Base-by-base conservation (phyloP, 2,329 filamentous ascomycete genomes). In the Westerdykella aurantiaca region DNA sequence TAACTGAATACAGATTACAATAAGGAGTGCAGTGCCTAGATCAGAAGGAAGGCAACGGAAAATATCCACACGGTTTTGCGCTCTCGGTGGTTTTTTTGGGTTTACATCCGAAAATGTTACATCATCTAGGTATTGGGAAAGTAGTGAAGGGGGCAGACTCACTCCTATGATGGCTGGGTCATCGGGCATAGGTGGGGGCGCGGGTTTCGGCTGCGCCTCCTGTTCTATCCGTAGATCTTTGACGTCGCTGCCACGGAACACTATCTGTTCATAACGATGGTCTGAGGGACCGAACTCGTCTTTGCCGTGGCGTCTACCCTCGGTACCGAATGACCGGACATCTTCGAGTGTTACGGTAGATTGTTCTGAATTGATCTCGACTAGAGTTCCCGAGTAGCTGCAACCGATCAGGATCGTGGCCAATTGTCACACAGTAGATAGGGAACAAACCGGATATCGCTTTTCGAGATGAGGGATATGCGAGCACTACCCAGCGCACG, bases 31-130 rank as follows among this genome's bases (percentile, higher is more conserved):
- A 38, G 38, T 41, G 37, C 42, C 29, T 43, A 49, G 49, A 82
- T 95, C 89, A 96, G 89, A 95, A 96, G 90, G 90, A 96, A 96
- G 90, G 89, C 90, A 96, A 95, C 90, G 89, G 90, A 95, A 60
- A 84, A 84, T 81, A 73, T 95, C 90, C 83, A 95, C 90, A 95
- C 75, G 79, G 79, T 76, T 85, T 88, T 95, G 89, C 89, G 88
- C 88, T 86, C 85, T 85, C 86, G 86, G 86, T 85, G 84, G 82
- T 21, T 78, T 57, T 57, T 80, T 80, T 76, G 77, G 80, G 78
- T 94, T 95, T 88, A 93, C 88, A 95, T 95, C 90, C 90, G 89
- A 79, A 65, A 85, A 87, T 95, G 73, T 73, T 93, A 94, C 87
- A 88, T 95, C 90, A 95, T 81, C 60, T 69, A 72, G 74, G 46